Evolutionary conservation across 1,139 yeast species (phyloP), one percentile per base, ranked within the genome.

Genomic region (Yamadazyma dushanensis): DNA sequence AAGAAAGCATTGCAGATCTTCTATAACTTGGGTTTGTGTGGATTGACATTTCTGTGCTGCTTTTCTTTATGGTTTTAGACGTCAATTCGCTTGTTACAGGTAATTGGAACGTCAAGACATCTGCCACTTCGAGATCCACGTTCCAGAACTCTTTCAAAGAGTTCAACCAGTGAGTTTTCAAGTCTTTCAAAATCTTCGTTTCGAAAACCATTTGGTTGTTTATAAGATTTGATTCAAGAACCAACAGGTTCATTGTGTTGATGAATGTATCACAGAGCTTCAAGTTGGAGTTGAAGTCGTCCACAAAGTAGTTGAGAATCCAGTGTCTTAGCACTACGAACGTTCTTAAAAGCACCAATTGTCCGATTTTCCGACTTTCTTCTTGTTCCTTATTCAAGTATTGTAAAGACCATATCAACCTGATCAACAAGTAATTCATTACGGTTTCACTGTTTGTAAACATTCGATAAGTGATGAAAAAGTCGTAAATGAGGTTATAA

Each of bases 261-360:
- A 75, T 61, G 45, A 82, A 76, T 9, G 57, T 44, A 32, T 63
- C 66, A 47, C 89, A 69, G 26, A 83, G 51, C 16, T 57, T 51
- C 3, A 49, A 48, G 43, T 78, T 68, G 9, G 68, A 51, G 31
- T 78, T 63, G 51, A 83, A 84, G 53, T 84, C 92, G 49, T 83
- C 87, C 29, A 75, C 66, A 49, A 82, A 84, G 53, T 83, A 83
- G 54, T 84, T 90, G 42, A 86, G 61, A 21, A 92, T 61, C 96
- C 97, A 92, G 59, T 88, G 96, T 50, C 97, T 74, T 32, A 92
- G 53, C 23, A 86, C 82, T 26, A 88, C 96, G 64, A 90, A 92
- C 0, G 95, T 83, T 47, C 97, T 73, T 26, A 90, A 75, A n/a
- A 87, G 65, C 1, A 84, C 83, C 34, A 84, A 67, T 45, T 82